phyloP scores from a whole-genome alignment of 129 eudicot genomes.

The Tagetes erecta region DNA sequence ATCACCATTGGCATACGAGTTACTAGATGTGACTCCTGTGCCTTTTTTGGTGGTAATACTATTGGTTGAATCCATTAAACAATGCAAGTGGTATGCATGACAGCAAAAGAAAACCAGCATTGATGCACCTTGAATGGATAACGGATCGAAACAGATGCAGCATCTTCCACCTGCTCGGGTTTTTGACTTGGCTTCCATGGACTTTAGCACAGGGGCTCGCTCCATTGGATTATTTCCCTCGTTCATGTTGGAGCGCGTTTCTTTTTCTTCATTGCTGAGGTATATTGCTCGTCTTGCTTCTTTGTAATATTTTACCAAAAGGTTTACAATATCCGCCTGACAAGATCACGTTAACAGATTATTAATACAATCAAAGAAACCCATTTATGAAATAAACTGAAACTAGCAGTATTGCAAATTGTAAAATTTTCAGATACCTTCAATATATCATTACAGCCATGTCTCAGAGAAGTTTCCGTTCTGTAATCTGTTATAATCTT shows the following conservation, averaged over 20 bases:
- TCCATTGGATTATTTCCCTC: conserved; percentile 40
- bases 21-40: conserved; percentile 27
- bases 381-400: background rate
- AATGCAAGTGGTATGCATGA: conserved; percentile 84
- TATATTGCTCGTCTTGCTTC: conserved; percentile 93
- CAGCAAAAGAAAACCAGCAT: conserved; percentile 83
- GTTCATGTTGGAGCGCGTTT: conserved; percentile 53
- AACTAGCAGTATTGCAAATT: background rate
- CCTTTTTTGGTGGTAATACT: conserved; percentile 50
- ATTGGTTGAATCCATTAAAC: conserved; percentile 70
- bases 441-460: conserved; percentile 93
- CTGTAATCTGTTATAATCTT: conserved; percentile 95
- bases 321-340: conserved; percentile 88
- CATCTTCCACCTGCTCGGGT: conserved; percentile 81
- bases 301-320: conserved; percentile 81
- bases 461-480: conserved; percentile 97
- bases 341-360: background rate
- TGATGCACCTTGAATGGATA: conserved; percentile 69
- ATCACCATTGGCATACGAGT: conserved; percentile 55
- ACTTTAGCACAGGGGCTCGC: conserved; percentile 55
- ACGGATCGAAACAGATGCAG: conserved; percentile 90
- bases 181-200: conserved; percentile 79
- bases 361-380: background rate
- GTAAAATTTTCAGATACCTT: conserved; percentile 53
- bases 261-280: conserved; percentile 75